Percentiles rank a stretch among this genome's conserved stretches.
Conservation (phyloP, 2,329 filamentous ascomycete species). For the Verticillium tricorpus region DNA sequence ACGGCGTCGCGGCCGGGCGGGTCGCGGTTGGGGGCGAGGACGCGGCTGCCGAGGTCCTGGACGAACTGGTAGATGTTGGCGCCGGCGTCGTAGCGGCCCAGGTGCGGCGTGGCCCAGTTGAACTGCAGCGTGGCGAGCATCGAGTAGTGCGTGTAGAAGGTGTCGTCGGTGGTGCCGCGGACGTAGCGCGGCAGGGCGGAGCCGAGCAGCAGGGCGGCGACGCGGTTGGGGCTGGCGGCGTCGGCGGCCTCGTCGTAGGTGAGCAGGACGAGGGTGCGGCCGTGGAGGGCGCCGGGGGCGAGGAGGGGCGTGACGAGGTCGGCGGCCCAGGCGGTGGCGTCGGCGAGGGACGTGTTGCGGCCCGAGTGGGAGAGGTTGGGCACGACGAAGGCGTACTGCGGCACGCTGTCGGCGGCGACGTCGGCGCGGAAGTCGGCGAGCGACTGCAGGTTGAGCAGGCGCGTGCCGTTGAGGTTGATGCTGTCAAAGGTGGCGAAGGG, state of each 20-base stretch:
- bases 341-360: conserved; percentile 52
- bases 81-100: conserved; percentile 37
- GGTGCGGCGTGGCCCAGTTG: conserved; percentile 36
- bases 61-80: conserved; percentile 37
- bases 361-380: conserved; percentile 64
- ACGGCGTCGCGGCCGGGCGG: conserved; percentile 27
- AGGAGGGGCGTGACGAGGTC: conserved; percentile 51
- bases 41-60: conserved; percentile 22
- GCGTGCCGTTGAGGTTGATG: conserved; percentile 31
- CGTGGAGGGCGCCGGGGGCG: conserved; percentile 39
- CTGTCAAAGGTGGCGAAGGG: conserved; percentile 39
- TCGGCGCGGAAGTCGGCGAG: conserved; percentile 58
- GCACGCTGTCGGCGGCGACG: conserved; percentile 48
- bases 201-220: conserved; percentile 50
- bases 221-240: conserved; percentile 46
- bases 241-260: conserved; percentile 56
- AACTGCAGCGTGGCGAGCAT: conserved; percentile 34
- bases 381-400: conserved; percentile 61
- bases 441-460: conserved; percentile 58
- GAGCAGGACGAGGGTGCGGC: conserved; percentile 48
- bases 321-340: conserved; percentile 45
- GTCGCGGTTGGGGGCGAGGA: conserved; percentile 28
- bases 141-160: conserved; percentile 42
- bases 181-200: conserved; percentile 42
- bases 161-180: conserved; percentile 45